Conservation (phyloP, 179 eudicot species). For the Silene noctiflora region DNA sequence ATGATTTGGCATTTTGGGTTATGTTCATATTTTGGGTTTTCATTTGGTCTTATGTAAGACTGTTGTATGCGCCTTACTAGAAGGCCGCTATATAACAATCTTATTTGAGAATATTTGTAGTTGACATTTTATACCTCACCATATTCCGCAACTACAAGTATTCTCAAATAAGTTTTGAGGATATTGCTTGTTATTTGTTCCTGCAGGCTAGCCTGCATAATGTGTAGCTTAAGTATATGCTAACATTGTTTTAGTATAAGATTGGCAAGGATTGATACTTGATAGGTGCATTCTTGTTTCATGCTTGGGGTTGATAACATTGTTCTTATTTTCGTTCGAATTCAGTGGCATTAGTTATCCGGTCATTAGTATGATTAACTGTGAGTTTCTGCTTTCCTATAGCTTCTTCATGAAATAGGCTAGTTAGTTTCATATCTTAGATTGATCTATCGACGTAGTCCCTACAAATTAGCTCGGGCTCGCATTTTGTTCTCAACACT, state of each 20-base stretch:
- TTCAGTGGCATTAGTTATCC: neutral
- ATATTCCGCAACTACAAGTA: too few relatives aligned
- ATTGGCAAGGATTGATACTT: neutral
- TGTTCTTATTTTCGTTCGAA: neutral
- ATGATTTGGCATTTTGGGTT: neutral
- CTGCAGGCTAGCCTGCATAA: neutral
- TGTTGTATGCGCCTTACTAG: too few relatives aligned
- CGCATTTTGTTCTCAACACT: too few relatives aligned
- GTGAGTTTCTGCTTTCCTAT: neutral
- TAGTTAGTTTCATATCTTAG: too few relatives aligned
- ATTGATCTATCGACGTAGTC: too few relatives aligned
- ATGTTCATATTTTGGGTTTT: neutral
- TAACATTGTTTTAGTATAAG: neutral
- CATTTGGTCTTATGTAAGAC: too few relatives aligned
- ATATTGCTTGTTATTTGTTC: neutral
- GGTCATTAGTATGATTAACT: neutral
- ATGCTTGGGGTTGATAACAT: neutral
- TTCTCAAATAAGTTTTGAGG: neutral
- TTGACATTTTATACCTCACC: too few relatives aligned
- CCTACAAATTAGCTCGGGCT: too few relatives aligned
- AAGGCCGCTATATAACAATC: too few relatives aligned
- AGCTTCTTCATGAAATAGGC: too few relatives aligned
- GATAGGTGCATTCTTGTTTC: neutral
- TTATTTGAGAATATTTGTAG: too few relatives aligned
- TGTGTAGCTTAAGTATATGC: too few relatives aligned